Evolutionary conservation across 1,139 yeast species (phyloP).

Genomic region (Yamadazyma taylorii): DNA sequence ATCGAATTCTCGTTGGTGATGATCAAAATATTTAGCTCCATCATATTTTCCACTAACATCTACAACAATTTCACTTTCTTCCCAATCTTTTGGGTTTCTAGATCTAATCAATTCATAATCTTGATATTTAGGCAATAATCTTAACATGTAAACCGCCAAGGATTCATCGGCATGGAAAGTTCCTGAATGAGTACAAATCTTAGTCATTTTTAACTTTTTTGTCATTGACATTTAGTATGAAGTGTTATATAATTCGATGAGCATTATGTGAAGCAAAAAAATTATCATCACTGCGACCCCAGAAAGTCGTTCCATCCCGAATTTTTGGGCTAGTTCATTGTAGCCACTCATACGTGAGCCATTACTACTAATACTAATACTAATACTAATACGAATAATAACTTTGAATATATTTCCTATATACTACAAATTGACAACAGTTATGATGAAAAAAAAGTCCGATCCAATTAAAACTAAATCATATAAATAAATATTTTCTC

Average conservation of each 20-base stretch:
- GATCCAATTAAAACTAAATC: no score
- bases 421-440: no score
- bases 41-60: conserved; percentile 97
- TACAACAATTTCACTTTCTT: conserved; percentile 84
- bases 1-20: conserved; percentile 76
- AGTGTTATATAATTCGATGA: not conserved
- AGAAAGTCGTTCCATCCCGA: not conserved
- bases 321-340: no score
- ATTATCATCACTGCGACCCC: not conserved
- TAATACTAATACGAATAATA: no score
- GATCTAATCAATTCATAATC: conserved; percentile 76
- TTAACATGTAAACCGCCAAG: conserved; percentile 88
- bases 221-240: conserved; percentile 7
- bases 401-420: no score
- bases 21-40: conserved; percentile 84
- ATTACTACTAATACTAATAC: no score
- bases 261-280: not conserved
- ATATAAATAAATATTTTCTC: no score
- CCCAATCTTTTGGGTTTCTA: conserved; percentile 81
- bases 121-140: conserved; percentile 65
- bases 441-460: no score
- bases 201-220: conserved; percentile 24
- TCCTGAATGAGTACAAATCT: conserved; percentile 92
- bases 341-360: no score
- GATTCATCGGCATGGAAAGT: conserved; percentile 97